Evolutionary conservation across 2,329 filamentous ascomycete genomes (phyloP), one percentile per base, ranked within the genome.

Genomic region (Claviceps paspali): DNA sequence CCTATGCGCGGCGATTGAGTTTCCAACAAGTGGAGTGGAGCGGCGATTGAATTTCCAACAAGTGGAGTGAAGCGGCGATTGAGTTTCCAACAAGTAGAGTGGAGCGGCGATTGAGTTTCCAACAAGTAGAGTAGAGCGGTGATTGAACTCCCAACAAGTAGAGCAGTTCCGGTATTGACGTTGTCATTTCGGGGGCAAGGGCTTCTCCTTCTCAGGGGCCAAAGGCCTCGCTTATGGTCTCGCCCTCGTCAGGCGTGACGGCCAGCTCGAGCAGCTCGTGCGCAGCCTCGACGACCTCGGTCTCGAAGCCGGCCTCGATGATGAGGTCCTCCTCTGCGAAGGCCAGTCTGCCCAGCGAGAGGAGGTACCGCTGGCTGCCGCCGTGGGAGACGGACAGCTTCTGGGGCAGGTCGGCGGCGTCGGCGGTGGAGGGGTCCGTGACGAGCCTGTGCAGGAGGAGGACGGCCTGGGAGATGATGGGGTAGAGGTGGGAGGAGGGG

Each of bases 251-350:
- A 0, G 85, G 80, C 37, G 82, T 91, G 17, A 94, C 73, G 2
- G 76, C 74, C 42, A 84, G 65, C 53, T 94, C 85, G 28, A 96
- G 57, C 43, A 98, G 64, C 50, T 82, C 76, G 47, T 88, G 79
- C 3, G 91, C 88, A 56, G 79, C 76, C 44, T 88, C 82, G 1
- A 80, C 73, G 1, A 85, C 83, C 44, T 84, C 82, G 21, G 79
- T 73, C 26, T 82, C 79, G 37, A 93, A 79, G 0, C 79, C 79
- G 2, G 67, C 65, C 56, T 95, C 86, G 21, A 92, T 67, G 9
- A 91, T 70, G 7, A 82, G 57, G 22, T 84, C 80, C 43, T 93
- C 84, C 35, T 77, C 74, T 5, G 76, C 79, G 54, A 94, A 95
- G 0, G 83, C 85, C n/a, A 96, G 61, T 29, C 88, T 64, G 0